A percentile compares a stretch with the other conserved stretches of the same genome.
Evolutionary conservation across 768 basidiomycete genomes (phyloP).

Genomic region (Lentinula lateritia): DNA sequence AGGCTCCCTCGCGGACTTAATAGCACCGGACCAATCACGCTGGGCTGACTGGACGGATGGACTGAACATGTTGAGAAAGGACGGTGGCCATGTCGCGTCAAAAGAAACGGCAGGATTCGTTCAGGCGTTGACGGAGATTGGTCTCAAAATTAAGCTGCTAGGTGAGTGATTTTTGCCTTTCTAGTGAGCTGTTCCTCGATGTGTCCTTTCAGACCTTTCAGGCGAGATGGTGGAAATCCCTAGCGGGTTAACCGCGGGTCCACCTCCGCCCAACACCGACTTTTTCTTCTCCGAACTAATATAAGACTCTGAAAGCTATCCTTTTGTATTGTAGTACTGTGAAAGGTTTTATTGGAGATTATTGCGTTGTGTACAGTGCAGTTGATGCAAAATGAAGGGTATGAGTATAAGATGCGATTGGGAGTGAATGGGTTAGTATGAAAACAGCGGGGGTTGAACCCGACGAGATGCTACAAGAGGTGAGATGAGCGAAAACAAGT

Average conservation of each 20-base stretch:
- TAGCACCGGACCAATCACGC: constrained; percentile 69
- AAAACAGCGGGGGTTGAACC: constrained; percentile 84
- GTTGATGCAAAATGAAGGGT: constrained; percentile 21
- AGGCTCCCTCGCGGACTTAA: constrained; percentile 63
- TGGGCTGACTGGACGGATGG: constrained; percentile 97
- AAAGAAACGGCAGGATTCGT: constrained; percentile 85
- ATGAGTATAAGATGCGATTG: constrained; percentile 12
- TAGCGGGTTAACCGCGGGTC: constrained; percentile 68
- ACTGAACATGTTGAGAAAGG: constrained; percentile 77
- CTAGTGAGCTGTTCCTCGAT: background rate
- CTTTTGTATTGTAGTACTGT: background rate
- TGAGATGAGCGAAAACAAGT: constrained; percentile 15
- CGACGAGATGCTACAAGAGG: constrained; percentile 39
- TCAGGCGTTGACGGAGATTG: constrained; percentile 83
- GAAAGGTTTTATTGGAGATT: background rate
- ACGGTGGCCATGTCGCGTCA: constrained; percentile 78
- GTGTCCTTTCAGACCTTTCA: constrained; percentile 60
- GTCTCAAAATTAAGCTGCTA: constrained; percentile 84
- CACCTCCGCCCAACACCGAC: constrained; percentile 73
- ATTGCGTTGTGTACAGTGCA: constrained; percentile 13
- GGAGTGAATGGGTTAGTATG: constrained; percentile 13
- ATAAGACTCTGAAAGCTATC: background rate
- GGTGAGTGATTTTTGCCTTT: constrained; percentile 38
- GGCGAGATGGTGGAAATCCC: constrained; percentile 91
- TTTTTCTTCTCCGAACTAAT: constrained; percentile 77